Evolutionary conservation across 441 rosid species (phyloP).

Genomic region (Euphorbia schlechtendalii): DNA sequence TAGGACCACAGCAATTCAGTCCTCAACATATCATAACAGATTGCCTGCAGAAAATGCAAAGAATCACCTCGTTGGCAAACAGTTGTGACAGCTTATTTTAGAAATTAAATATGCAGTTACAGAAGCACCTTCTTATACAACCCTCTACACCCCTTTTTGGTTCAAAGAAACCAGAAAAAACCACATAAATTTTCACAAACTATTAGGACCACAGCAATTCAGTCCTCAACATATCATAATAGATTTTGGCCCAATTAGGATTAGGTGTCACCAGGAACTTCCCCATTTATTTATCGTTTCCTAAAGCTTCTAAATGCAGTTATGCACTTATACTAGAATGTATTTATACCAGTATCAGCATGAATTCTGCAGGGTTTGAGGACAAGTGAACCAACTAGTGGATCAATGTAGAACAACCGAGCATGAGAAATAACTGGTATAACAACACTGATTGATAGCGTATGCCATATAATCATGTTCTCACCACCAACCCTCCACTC

Average conservation of each 20-base stretch:
- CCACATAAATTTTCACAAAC: not conserved
- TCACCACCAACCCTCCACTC: not conserved
- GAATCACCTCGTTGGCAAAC: slow-evolving; percentile 8
- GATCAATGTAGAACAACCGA: not conserved
- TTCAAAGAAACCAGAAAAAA: not conserved
- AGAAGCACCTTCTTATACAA: not conserved
- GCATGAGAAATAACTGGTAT: not conserved
- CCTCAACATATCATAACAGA: not conserved
- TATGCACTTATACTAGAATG: not conserved
- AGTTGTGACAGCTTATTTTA: not conserved
- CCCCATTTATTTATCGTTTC: not conserved
- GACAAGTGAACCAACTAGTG: not conserved
- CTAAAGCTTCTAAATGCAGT: not conserved
- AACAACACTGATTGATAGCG: not conserved
- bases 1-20: not conserved
- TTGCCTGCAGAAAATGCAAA: slow-evolving; percentile 46
- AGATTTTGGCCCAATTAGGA: slow-evolving; percentile 7
- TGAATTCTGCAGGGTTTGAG: not conserved
- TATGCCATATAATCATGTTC: not conserved
- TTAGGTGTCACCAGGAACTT: not conserved
- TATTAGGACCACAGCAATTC: not conserved
- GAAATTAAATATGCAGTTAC: not conserved
- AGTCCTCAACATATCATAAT: not conserved
- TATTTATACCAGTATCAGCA: not conserved
- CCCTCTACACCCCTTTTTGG: not conserved